Evolutionary conservation across 768 basidiomycete genomes (phyloP), one percentile per base, ranked within the genome.

Genomic region (Agrocybe praecox): DNA sequence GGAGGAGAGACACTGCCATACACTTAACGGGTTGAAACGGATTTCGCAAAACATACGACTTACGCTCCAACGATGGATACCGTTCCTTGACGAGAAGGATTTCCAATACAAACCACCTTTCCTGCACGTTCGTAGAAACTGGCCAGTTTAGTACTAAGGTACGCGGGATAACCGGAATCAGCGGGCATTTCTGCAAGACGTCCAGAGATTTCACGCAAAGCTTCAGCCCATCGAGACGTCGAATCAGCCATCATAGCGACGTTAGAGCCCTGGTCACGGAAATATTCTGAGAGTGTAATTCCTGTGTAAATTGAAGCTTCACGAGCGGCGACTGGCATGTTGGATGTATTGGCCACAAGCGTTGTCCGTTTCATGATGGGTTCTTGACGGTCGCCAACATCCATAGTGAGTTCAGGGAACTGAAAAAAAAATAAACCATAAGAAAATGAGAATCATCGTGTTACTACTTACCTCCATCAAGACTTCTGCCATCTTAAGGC

Each of bases 351-450:
- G 62, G 97, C 97, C 58, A 99, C 96, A 21, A 99, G 86, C 14
- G 96, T 94, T 0, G 97, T 99, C 57, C 97, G 96, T 76, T 99
- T 99, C 97, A 99, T 99, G 81, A 99, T 98, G 32, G 97, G 97
- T 72, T 99, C 97, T 82, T 96, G 88, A 49, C 94, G 93, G 62
- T 91, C 87, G 21, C 84, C 89, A 53, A 96, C 78, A 49, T 97
- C 94, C 89, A 98, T 92, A 1, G 90, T 93, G 26, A 99, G 80
- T 73, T 93, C 78, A 45, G 97, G 97, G 88, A 92, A 92, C 88
- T 83, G 55, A 5, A 40, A 34, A 46, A 26, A 29, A 51, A 47
- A 58, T 18, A 5, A 24, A 33, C 26, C 3, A 24, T 24, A 48
- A 58, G 56, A 6, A 42, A 19, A 56, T 45, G 51, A 49, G 57